Conservation (phyloP, 176 grass and related monocot genomes). For the Rhynchospora tenuis region DNA sequence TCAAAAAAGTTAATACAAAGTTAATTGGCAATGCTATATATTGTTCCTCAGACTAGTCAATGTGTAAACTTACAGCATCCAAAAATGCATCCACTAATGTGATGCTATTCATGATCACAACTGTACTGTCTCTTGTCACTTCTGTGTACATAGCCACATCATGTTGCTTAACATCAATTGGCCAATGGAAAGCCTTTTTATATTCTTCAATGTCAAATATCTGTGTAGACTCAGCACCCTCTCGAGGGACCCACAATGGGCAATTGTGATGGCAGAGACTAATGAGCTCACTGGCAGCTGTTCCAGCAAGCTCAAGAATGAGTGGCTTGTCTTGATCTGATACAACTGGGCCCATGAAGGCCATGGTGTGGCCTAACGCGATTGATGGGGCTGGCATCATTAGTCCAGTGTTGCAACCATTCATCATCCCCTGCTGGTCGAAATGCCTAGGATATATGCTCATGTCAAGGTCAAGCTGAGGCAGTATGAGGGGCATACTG, state of each 20-base stretch:
- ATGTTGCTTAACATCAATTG: slow-evolving; percentile 44
- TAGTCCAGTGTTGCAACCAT: slow-evolving; percentile 39
- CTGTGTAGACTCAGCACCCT: slow-evolving; percentile 13
- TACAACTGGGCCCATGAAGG: slow-evolving; percentile 34
- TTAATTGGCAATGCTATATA: background rate
- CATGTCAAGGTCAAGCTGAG: slow-evolving; percentile 84
- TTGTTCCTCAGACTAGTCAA: background rate
- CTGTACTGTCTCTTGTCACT: slow-evolving; percentile 57
- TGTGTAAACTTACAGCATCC: slow-evolving; percentile 44
- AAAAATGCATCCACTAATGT: slow-evolving; percentile 86
- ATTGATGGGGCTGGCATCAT: slow-evolving; percentile 28
- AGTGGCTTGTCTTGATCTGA: slow-evolving; percentile 67
- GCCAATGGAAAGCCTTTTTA: slow-evolving; percentile 53
- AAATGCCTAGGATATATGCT: slow-evolving; percentile 73
- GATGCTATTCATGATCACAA: slow-evolving; percentile 97
- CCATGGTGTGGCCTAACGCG: background rate
- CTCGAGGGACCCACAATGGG: slow-evolving; percentile 48
- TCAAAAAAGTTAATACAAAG: background rate
- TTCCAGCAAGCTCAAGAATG: slow-evolving; percentile 59
- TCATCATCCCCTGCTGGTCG: slow-evolving; percentile 34
- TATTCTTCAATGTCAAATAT: slow-evolving; percentile 53
- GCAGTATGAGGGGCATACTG: slow-evolving; percentile 38
- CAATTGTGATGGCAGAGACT: slow-evolving; percentile 50
- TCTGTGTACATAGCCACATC: slow-evolving; percentile 38
- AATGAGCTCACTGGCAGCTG: slow-evolving; percentile 52